Percentiles rank a stretch among this genome's conserved stretches.
Conservation (phyloP, 129 eudicot species). For the Scalesia atractyloides region DNA sequence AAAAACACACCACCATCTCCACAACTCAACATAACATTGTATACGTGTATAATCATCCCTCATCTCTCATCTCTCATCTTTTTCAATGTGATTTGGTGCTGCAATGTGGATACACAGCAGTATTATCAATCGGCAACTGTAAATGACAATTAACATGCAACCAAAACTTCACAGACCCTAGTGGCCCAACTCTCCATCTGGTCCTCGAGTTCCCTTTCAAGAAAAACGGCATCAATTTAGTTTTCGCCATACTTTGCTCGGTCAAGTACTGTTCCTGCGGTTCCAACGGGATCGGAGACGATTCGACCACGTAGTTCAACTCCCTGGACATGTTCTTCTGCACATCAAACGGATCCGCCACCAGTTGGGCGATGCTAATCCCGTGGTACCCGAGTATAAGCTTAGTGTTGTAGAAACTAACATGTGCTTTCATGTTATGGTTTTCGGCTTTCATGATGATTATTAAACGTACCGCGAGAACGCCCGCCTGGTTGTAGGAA, state of each 20-base stretch:
- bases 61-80: too few species aligned
- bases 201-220: constrained; percentile 61
- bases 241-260: constrained; percentile 27
- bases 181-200: constrained; percentile 50
- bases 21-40: background rate
- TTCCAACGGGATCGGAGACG: constrained; percentile 53
- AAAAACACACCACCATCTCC: background rate
- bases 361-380: constrained; percentile 44
- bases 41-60: background rate
- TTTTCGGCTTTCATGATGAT: constrained; percentile 52
- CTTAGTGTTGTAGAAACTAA: constrained; percentile 44
- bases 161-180: constrained; percentile 7
- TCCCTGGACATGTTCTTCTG: constrained; percentile 38
- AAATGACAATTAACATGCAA: constrained; percentile 1
- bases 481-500: constrained; percentile 44
- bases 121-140: background rate
- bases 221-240: constrained; percentile 30
- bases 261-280: constrained; percentile 33
- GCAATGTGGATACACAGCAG: background rate
- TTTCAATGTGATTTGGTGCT: background rate
- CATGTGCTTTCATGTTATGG: constrained; percentile 61
- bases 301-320: constrained; percentile 42
- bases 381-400: constrained; percentile 49
- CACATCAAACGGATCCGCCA: constrained; percentile 53
- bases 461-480: constrained; percentile 44